Base-by-base conservation (phyloP, 163 green algal species). In the Picocystis sp. region DNA sequence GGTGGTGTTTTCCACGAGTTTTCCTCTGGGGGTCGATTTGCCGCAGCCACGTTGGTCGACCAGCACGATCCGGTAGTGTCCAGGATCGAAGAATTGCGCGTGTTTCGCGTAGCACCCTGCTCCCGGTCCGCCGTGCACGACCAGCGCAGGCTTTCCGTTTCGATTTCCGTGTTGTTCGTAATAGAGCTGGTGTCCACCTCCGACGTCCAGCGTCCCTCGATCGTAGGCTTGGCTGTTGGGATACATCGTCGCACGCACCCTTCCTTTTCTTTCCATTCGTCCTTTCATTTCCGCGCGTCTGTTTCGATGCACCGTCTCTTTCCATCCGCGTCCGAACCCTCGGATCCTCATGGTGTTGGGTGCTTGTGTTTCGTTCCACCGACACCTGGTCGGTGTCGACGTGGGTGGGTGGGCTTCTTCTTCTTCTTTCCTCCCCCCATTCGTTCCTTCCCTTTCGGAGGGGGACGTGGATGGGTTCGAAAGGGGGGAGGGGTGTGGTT, bases 31-130 rank as follows among this genome's bases (percentile, higher is more conserved):
- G 0, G 51, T 75, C 48, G 63, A 77, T 2, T 48, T 47, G 19
- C 77, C 77, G 51, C 77, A 83, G 5, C 69, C 78, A 1, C 78
- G 60, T 56, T 87, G 78, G 57, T 86, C 77, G 1, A 84, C 34
- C 3, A 87, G 63, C 10, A 86, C 59, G 8, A 87, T 69, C 8
- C 62, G 54, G 45, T 71, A 87, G 10, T 61, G 44, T n/a, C 45
- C 8, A 3, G 66, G 63, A 48, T 85, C 72, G 49, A 85, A 85
- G 54, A 85, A 81, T 3, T 60, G 70, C 64, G 70, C 67, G 54
- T 85, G 76, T 24, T 71, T 75, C 2, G 65, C 22, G n/a, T 66
- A 83, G 63, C 72, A 82, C 38, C 74, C 77, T 38, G 70, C 75
- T 1, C 78, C 77, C 19, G 78, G 77, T 1, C 78, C 78, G 9